phyloP scores from a whole-genome alignment of 129 eudicot species.

The Heracleum sosnowskyi region DNA sequence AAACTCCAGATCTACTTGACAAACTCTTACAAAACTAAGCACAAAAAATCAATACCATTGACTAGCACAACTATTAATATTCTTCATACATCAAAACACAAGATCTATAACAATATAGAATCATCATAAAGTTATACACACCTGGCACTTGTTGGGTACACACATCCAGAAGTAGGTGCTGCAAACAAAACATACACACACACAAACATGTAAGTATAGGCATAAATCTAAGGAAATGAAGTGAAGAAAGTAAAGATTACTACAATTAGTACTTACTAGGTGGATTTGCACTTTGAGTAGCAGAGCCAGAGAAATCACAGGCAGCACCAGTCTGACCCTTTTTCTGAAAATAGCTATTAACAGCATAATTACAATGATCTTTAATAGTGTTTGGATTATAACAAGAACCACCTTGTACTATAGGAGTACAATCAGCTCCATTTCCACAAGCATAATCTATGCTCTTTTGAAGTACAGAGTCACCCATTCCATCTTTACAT shows the following conservation, averaged over 20 bases:
- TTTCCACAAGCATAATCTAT: slow-evolving; percentile 91
- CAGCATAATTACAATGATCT: slow-evolving; percentile 85
- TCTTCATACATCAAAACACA: neutral
- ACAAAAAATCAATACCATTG: neutral
- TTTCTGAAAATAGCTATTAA: slow-evolving; percentile 62
- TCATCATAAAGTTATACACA: slow-evolving; percentile 11
- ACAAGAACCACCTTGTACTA: slow-evolving; percentile 58
- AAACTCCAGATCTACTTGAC: slow-evolving; percentile 4
- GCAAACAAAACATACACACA: slow-evolving; percentile 8
- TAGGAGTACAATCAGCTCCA: slow-evolving; percentile 72
- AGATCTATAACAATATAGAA: neutral
- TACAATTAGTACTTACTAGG: slow-evolving; percentile 33
- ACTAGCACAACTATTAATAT: neutral
- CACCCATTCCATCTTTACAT: slow-evolving; percentile 47
- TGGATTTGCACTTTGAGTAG: slow-evolving; percentile 23
- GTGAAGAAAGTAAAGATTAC: neutral
- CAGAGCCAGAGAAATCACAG: slow-evolving; percentile 57
- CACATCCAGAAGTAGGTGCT: slow-evolving; percentile 54
- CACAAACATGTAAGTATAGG: neutral
- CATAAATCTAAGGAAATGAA: neutral
- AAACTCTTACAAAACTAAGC: slow-evolving; percentile 6
- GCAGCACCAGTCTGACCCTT: slow-evolving; percentile 31
- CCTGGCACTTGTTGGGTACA: slow-evolving; percentile 60
- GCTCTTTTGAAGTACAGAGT: slow-evolving; percentile 45
- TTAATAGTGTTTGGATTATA: slow-evolving; percentile 62